phyloP scores from a whole-genome alignment of 352 stramenopile species.

The Nothophytophthora sp. region DNA sequence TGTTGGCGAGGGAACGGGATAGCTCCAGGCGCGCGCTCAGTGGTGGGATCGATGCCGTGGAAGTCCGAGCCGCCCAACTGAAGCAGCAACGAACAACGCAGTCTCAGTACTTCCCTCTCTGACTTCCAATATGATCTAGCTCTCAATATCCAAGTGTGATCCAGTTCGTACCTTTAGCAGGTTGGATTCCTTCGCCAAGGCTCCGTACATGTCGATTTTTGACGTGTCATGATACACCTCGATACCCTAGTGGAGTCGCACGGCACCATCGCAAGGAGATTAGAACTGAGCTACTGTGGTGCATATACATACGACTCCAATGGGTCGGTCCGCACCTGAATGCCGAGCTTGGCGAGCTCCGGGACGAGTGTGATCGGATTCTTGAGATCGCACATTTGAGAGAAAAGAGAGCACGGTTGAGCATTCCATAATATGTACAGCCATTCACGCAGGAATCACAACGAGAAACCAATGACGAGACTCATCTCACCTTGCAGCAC shows the following conservation, averaged over 20 bases:
- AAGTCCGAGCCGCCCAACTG: conserved; percentile 86
- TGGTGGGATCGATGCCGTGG: conserved; percentile 75
- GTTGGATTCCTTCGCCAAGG: conserved; percentile 67
- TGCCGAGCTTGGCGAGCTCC: conserved; percentile 67
- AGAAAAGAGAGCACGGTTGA: background rate
- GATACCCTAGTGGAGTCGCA: conserved; percentile 44
- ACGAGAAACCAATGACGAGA: background rate
- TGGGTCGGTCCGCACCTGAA: conserved; percentile 45
- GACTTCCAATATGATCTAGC: no score
- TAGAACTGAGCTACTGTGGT: background rate
- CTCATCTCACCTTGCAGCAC: conserved; percentile 69
- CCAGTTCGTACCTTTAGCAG: conserved; percentile 73
- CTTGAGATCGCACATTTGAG: conserved; percentile 22
- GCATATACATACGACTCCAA: background rate
- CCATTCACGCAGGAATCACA: background rate
- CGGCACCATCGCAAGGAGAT: background rate
- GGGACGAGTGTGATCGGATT: conserved; percentile 73
- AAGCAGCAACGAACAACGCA: background rate
- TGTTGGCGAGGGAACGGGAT: conserved; percentile 77
- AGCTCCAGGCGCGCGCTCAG: conserved; percentile 67
- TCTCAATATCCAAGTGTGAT: no score
- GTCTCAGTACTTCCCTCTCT: no score
- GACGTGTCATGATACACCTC: conserved; percentile 82
- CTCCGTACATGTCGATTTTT: conserved; percentile 86
- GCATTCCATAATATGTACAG: background rate